Conservation (phyloP, 1,284 basidiomycete genomes). For the Tetrapyrgos nigripes region DNA sequence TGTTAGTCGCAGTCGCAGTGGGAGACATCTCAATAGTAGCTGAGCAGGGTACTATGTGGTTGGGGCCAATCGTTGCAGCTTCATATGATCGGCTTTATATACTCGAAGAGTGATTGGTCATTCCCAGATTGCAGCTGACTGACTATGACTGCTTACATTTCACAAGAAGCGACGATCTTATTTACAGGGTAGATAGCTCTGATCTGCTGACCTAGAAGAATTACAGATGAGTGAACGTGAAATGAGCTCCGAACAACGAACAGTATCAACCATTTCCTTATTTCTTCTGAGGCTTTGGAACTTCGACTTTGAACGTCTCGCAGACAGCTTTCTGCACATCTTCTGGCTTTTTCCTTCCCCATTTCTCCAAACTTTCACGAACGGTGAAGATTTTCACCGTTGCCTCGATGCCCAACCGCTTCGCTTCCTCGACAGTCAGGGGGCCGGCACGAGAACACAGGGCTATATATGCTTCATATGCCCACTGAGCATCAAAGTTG, state of each 20-base stretch:
- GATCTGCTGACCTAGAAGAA: background rate
- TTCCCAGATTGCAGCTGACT: too few relatives aligned
- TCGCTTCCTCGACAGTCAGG: conserved; percentile 52
- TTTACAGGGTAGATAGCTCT: background rate
- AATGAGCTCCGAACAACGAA: conserved; percentile 5
- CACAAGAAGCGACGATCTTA: background rate
- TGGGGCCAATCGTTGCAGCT: background rate
- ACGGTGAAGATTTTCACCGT: conserved; percentile 53
- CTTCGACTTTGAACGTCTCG: conserved; percentile 19
- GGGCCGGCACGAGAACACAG: conserved; percentile 53
- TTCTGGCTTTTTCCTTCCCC: conserved; percentile 18
- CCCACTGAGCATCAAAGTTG: conserved; percentile 49
- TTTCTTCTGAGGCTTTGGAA: background rate
- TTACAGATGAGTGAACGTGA: background rate
- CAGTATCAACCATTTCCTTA: conserved; percentile 7
- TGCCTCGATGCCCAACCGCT: conserved; percentile 54
- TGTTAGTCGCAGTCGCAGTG: background rate
- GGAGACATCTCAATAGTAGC: too few relatives aligned
- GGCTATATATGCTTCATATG: conserved; percentile 52
- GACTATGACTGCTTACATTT: too few relatives aligned
- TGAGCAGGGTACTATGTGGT: too few relatives aligned
- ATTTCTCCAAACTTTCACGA: conserved; percentile 41
- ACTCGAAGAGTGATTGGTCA: too few relatives aligned
- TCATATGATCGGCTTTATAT: background rate
- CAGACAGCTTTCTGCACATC: conserved; percentile 18